These are phyloP conservation scores for Xylariomycetidae sp. DNA, from an alignment of 2,329 filamentous ascomycete species.

Conservation along the genomic window DNA sequence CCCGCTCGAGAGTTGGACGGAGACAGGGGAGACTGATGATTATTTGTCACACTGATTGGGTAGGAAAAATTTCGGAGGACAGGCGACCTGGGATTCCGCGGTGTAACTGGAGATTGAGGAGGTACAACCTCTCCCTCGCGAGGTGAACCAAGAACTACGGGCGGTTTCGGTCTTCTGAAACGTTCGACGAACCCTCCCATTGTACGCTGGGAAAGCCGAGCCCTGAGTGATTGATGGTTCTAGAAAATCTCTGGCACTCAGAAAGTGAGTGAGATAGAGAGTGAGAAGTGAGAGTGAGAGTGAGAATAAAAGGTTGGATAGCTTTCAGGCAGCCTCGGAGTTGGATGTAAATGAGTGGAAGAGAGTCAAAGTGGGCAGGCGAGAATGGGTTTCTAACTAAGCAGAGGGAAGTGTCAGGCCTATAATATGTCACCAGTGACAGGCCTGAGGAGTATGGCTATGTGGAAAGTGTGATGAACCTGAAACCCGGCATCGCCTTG, in stretches of 20 bases:
- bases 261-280: too few relatives aligned
- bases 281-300: too few relatives aligned
- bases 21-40: slow-evolving; percentile 3
- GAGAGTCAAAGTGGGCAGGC: too few relatives aligned
- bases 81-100: slow-evolving; percentile 11
- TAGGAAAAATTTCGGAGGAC: slow-evolving; percentile 28
- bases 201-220: slow-evolving; percentile 9
- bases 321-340: too few relatives aligned
- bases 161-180: slow-evolving; percentile 21
- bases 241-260: background rate
- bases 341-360: too few relatives aligned
- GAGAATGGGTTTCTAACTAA: too few relatives aligned
- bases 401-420: too few relatives aligned
- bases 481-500: too few relatives aligned
- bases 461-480: too few relatives aligned
- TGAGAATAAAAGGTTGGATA: too few relatives aligned
- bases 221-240: background rate
- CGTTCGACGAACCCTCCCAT: slow-evolving; percentile 26
- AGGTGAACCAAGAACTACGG: slow-evolving; percentile 15
- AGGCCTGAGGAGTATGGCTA: too few relatives aligned
- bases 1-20: slow-evolving; percentile 3
- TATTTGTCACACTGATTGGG: slow-evolving; percentile 18
- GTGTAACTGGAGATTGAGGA: slow-evolving; percentile 8
- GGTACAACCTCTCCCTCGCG: slow-evolving; percentile 9
- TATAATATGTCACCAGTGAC: too few relatives aligned